Evolutionary conservation across 2,329 filamentous ascomycete genomes (phyloP).

Genomic region (Calonectria hawksworthii): DNA sequence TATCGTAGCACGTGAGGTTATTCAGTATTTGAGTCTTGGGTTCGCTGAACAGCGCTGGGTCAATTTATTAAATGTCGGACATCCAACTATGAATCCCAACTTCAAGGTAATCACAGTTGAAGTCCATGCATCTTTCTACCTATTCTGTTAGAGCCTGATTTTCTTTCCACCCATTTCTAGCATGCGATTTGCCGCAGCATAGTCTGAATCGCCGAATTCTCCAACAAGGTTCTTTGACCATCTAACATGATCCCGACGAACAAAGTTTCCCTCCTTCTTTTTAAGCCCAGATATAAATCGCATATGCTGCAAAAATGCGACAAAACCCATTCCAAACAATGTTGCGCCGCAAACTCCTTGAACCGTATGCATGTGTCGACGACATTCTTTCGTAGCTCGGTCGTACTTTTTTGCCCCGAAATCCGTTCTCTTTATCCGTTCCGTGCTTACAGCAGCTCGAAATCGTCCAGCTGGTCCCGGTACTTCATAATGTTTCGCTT

Average conservation of each 20-base stretch:
- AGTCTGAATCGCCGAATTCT: not conserved
- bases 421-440: not conserved
- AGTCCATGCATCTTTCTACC: too few species aligned
- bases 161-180: not conserved
- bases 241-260: not conserved
- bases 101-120: not conserved
- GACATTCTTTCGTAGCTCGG: slow-evolving; percentile 42
- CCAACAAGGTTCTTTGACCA: not conserved
- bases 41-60: not conserved
- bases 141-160: not conserved
- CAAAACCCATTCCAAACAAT: slow-evolving; percentile 16
- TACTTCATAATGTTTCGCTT: slow-evolving; percentile 97
- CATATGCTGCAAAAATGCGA: slow-evolving; percentile 15
- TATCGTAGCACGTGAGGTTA: not conserved
- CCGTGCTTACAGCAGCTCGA: slow-evolving; percentile 80
- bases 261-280: not conserved
- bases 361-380: slow-evolving; percentile 23
- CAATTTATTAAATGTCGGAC: not conserved
- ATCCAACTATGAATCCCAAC: not conserved
- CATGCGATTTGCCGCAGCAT: not conserved
- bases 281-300: not conserved
- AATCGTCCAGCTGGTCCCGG: slow-evolving; percentile 94
- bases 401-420: not conserved
- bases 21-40: not conserved
- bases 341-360: slow-evolving; percentile 39